Evolutionary conservation across 371 early-diverging fungal genomes (phyloP), one percentile per base, ranked within the genome.

Genomic region (Coemansia sp.): DNA sequence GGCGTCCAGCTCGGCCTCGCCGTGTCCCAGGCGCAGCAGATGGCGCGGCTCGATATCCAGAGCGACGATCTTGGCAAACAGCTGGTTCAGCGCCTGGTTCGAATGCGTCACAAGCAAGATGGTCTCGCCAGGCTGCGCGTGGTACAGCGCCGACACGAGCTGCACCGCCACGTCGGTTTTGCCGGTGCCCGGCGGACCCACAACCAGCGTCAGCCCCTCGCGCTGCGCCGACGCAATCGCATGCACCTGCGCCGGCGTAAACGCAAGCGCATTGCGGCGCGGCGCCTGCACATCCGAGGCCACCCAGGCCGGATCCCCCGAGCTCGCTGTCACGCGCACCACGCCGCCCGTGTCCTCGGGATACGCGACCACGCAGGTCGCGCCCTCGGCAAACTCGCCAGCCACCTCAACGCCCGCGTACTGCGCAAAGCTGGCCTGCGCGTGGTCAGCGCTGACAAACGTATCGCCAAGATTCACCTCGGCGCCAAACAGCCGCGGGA

Each of bases 91-190:
- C 4, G 97, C 95, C 74, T 94, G 94, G 72, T 96, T 96, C 40
- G 92, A 93, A 74, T 95, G 96, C 0, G 99, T 95, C 9, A 98
- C 83, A 14, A 98, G 80, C 10, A 98, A 85, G 3, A 90, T 95
- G 51, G 89, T 93, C 72, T 97, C 89, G 12, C 87, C 79, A 4
- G 97, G 95, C 66, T 86, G 82, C 61, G 88, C 90, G 76, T 92
- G 92, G 71, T 97, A 96, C 26, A 98, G 80, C 65, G 94, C 96
- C 76, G 91, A 84, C 63, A 96, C 88, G 34, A 93, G 90, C 77
- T 98, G 98, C 2, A 95, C 99, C 2, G 97, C 94, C 4, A 94
- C 92, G 71, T 94, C 95, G 0, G 98, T 96, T 76, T 98, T 98
- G 42, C 98, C 99, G 8, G 98, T 93, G 40, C 95, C 98, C 4